Base-by-base conservation (phyloP, 2,329 filamentous ascomycete species). In the Penicillium sp. region DNA sequence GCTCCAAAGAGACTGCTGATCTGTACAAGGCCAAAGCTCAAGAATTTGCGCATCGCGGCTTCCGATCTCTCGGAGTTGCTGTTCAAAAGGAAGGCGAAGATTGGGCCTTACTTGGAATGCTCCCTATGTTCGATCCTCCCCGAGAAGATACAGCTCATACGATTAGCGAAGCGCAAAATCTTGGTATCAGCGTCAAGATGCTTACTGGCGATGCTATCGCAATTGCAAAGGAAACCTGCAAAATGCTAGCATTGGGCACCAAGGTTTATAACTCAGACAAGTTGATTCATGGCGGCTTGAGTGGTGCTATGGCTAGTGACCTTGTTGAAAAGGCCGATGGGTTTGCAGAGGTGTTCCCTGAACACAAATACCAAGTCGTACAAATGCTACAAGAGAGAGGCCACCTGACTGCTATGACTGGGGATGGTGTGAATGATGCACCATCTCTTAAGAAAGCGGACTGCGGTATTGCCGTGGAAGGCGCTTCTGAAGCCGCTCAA, bases 221-320 rank as follows among this genome's bases (percentile, higher is more conserved):
- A 59, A 91, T 90, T 64, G 88, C 88, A 46, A 90, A 90, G 76
- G 88, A 91, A 76, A 90, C 88, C 56, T 90, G 88, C 81, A 89
- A 89, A 76, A 90, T 90, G 85, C 80, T 90, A 64, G 85, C 87
- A 56, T 81, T 90, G 50, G 88, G 88, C 54, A 90, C 87, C 62
- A 90, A 90, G 78, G 87, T 91, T 57, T 90, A 90, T 77, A 90
- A 90, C 77, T 90, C 88, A 39, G 85, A 88, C 64, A 88, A 86
- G 76, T 81, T 91, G 58, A 89, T 90, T 62, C 85, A 89, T 71
- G 87, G 87, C 69, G 87, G 87, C 74, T 81, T 90, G 41, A 83
- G 84, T 55, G 88, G 88, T 59, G 84, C 84, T 56, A 87, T 87
- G 61, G 85, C 89, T 71, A 84, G 89, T 73, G 88, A 91, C 69